A percentile compares a stretch with the other conserved stretches of the same genome.
phyloP scores from a whole-genome alignment of 1,139 yeast genomes.

The Hyphopichia khmerensis region DNA sequence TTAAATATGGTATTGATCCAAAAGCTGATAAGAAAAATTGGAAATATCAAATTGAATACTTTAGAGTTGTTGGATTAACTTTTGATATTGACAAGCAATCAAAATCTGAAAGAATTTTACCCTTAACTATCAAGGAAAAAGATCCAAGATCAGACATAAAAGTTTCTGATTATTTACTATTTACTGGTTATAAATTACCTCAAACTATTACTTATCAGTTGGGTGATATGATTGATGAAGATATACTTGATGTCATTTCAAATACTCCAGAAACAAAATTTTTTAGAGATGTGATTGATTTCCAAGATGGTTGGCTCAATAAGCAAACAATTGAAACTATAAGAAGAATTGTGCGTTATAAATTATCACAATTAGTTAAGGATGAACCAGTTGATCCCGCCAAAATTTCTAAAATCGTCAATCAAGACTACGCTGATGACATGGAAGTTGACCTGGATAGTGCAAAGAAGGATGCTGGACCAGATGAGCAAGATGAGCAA shows the following conservation, averaged over 20 bases:
- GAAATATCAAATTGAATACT: constrained; percentile 80
- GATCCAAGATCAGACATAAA: constrained; percentile 18
- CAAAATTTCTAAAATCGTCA: constrained; percentile 45
- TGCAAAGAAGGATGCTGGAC: constrained; percentile 19
- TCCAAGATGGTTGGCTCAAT: constrained; percentile 75
- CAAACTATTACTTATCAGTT: constrained; percentile 71
- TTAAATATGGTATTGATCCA: constrained; percentile 80
- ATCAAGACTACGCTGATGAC: constrained; percentile 35
- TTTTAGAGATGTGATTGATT: constrained; percentile 43
- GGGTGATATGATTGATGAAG: constrained; percentile 76
- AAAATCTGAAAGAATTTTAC: constrained; percentile 13
- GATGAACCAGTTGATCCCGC: constrained; percentile 41
- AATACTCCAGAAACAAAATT: constrained; percentile 31
- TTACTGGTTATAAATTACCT: constrained; percentile 74
- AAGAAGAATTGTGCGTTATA: constrained; percentile 70
- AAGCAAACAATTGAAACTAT: constrained; percentile 61
- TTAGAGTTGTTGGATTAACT: constrained; percentile 50
- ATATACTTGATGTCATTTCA: constrained; percentile 50
- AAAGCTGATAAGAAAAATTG: constrained; percentile 53
- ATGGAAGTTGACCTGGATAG: constrained; percentile 20
- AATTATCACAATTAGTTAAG: constrained; percentile 54
- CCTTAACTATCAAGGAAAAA: constrained; percentile 16
- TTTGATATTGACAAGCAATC: constrained; percentile 11
- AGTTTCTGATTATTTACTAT: constrained; percentile 54
- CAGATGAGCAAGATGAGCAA: constrained; percentile 21